A percentile compares a stretch with the other conserved stretches of the same genome.
Evolutionary conservation across 306 rosid species (phyloP).

Genomic region (Spatholobus suberectus): DNA sequence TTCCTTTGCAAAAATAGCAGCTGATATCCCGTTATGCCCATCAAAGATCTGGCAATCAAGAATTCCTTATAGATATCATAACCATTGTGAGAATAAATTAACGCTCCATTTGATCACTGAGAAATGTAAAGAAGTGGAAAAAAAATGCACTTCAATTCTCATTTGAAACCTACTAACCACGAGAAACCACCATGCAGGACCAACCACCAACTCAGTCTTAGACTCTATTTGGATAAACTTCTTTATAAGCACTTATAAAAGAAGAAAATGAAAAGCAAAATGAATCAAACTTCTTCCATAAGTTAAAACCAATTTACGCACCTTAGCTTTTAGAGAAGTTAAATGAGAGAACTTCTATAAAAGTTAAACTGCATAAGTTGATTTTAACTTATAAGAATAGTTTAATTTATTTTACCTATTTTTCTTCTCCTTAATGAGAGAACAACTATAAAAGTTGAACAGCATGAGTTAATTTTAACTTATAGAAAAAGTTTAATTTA

Average conservation of each 20-base stretch:
- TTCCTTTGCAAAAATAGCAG: conserved; percentile 92
- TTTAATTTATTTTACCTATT: neutral
- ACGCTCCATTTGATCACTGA: conserved; percentile 41
- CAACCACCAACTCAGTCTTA: conserved; percentile 11
- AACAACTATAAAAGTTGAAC: too few species aligned
- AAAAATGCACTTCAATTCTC: conserved; percentile 24
- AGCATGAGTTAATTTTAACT: neutral
- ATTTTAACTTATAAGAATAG: neutral
- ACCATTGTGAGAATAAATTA: conserved; percentile 40
- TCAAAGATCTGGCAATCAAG: conserved; percentile 83
- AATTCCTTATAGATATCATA: conserved; percentile 52
- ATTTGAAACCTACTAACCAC: conserved; percentile 30
- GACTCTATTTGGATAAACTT: neutral
- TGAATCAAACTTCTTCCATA: neutral
- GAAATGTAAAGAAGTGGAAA: conserved; percentile 46
- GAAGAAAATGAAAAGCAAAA: neutral
- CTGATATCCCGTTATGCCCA: conserved; percentile 97
- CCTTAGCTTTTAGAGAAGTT: neutral
- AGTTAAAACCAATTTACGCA: neutral
- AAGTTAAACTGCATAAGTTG: neutral
- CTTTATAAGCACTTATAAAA: neutral
- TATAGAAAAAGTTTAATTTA: neutral
- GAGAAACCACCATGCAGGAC: conserved; percentile 34
- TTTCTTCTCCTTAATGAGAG: neutral
- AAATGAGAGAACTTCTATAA: neutral